phyloP scores from a whole-genome alignment of 176 grass and related monocot genomes.

The Oryza glumipatula region DNA sequence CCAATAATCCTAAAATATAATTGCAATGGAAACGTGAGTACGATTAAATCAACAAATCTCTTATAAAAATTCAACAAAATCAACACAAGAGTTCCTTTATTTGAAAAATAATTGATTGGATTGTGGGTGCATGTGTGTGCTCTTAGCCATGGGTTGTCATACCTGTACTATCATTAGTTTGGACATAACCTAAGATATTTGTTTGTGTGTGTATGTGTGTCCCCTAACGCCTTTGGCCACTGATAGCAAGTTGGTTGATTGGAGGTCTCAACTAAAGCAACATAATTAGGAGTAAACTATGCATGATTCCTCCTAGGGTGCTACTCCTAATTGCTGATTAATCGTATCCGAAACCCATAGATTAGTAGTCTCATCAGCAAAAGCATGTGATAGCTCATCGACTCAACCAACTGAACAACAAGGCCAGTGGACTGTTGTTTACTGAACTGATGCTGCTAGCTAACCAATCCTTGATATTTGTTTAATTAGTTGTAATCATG shows the following conservation, averaged over 20 bases:
- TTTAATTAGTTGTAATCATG: conserved; percentile 4
- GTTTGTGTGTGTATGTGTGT: background rate
- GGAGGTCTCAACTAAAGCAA: conserved; percentile 35
- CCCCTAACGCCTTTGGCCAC: conserved; percentile 1
- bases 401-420: conserved; percentile 13
- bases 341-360: background rate
- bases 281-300: conserved; percentile 21
- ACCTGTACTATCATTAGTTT: conserved; percentile 7
- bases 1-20: too few species aligned
- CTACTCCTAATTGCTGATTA: background rate
- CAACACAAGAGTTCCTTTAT: background rate
- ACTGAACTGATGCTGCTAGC: background rate
- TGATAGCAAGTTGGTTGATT: conserved; percentile 33
- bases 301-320: conserved; percentile 20
- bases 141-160: conserved; percentile 21
- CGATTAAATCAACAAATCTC: background rate
- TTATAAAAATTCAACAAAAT: background rate
- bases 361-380: conserved; percentile 25
- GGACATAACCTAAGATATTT: conserved; percentile 26
- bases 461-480: background rate
- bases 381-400: conserved; percentile 15
- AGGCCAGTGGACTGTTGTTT: conserved; percentile 10
- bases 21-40: background rate
- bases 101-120: background rate
- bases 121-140: background rate